These are phyloP conservation scores for Tuber magnatum DNA, from an alignment of 495 filamentous ascomycete genomes.

Conservation along the genomic window DNA sequence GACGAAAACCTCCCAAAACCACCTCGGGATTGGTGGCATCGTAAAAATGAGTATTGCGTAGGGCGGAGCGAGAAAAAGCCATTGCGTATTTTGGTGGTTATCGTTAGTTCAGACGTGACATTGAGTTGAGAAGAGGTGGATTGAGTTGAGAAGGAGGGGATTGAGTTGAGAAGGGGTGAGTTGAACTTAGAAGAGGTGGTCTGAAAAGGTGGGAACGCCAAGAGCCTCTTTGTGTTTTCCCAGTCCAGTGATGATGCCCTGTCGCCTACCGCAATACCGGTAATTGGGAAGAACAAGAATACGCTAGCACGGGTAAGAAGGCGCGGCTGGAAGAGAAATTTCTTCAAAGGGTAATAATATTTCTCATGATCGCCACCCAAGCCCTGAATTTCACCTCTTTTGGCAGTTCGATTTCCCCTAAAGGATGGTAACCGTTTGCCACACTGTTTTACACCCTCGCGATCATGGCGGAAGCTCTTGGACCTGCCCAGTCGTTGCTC, in stretches of 20 bases:
- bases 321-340: neutral
- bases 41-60: slow-evolving; percentile 34
- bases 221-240: neutral
- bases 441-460: too few relatives aligned
- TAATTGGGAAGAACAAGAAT: too few relatives aligned
- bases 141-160: neutral
- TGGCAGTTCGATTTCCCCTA: too few relatives aligned
- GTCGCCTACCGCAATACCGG: neutral
- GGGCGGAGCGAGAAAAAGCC: slow-evolving; percentile 17
- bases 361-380: too few relatives aligned
- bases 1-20: slow-evolving; percentile 25
- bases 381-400: too few relatives aligned
- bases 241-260: neutral
- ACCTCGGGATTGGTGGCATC: slow-evolving; percentile 28
- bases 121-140: neutral
- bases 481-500: too few relatives aligned
- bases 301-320: neutral
- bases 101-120: neutral
- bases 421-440: too few relatives aligned
- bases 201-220: neutral
- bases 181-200: neutral
- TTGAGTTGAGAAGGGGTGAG: neutral
- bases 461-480: too few relatives aligned
- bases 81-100: slow-evolving; percentile 1
- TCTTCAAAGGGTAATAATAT: neutral